A percentile compares a stretch with the other conserved stretches of the same genome.
Evolutionary conservation across 192 early-diverging fungal genomes (phyloP).

Genomic region (Backusella liffmaniae): DNA sequence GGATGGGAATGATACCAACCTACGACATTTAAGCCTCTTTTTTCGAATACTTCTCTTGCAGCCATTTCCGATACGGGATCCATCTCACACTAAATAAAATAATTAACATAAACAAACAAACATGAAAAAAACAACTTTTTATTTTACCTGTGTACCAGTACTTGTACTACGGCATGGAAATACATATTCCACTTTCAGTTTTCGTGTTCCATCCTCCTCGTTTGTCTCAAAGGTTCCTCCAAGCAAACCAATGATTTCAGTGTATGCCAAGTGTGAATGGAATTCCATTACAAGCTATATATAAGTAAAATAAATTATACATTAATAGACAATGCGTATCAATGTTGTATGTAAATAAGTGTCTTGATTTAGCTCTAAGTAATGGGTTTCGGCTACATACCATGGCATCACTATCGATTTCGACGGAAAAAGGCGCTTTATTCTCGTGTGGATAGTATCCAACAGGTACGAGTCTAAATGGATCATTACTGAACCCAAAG

Average conservation of each 20-base stretch:
- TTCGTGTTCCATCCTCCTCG: constrained; percentile 21
- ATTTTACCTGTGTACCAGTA: constrained; percentile 50
- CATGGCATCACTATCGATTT: constrained; percentile 48
- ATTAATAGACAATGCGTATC: background rate
- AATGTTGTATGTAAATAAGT: background rate
- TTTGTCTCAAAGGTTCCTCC: constrained; percentile 69
- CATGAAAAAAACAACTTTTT: background rate
- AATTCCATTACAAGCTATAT: constrained; percentile 86
- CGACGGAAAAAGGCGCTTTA: constrained; percentile 53
- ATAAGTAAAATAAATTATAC: background rate
- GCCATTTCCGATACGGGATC: constrained; percentile 84
- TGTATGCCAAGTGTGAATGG: constrained; percentile 88
- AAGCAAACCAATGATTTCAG: constrained; percentile 91
- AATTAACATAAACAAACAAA: background rate
- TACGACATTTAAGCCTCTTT: constrained; percentile 63
- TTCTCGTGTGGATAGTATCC: constrained; percentile 40
- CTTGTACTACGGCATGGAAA: constrained; percentile 83
- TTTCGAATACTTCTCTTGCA: constrained; percentile 75
- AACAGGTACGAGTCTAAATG: constrained; percentile 56
- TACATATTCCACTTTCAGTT: constrained; percentile 61
- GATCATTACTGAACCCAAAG: constrained; percentile 45
- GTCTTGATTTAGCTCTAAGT: background rate
- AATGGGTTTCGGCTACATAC: constrained; percentile 22
- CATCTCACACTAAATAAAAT: constrained; percentile 80
- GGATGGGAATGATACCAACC: constrained; percentile 99